Percentiles rank a stretch among this genome's conserved stretches.
Conservation (phyloP, 1,284 basidiomycete species). For the Ganoderma leucocontextum region DNA sequence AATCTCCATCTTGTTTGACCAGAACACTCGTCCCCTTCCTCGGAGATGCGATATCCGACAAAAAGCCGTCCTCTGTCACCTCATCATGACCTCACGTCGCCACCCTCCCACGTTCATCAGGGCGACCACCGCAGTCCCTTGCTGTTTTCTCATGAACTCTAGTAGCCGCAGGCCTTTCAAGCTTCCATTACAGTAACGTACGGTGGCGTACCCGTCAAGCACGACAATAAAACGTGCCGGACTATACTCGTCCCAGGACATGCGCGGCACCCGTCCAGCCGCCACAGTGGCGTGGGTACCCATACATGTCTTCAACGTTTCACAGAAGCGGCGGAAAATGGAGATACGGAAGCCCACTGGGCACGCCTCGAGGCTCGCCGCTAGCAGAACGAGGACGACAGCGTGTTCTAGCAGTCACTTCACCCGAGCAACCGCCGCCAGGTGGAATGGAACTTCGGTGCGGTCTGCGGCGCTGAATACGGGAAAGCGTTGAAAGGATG, state of each 20-base stretch:
- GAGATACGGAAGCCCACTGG: constrained; percentile 17
- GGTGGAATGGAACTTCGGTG: background rate
- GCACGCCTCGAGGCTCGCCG: constrained; percentile 11
- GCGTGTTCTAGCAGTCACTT: constrained; percentile 8
- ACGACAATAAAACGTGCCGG: background rate
- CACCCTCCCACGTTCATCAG: constrained; percentile 8
- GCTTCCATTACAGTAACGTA: background rate
- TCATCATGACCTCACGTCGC: background rate
- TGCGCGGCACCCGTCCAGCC: constrained; percentile 9
- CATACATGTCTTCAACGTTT: background rate
- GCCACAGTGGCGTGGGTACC: constrained; percentile 7
- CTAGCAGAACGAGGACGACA: constrained; percentile 7
- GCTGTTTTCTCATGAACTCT: constrained; percentile 4
- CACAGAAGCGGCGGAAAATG: constrained; percentile 19
- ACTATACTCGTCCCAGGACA: constrained; percentile 10
- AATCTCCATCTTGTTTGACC: background rate
- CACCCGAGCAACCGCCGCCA: constrained; percentile 5
- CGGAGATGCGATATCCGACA: constrained; percentile 1
- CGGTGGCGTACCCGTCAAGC: background rate
- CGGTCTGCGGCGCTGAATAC: background rate
- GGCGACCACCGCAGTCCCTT: background rate
- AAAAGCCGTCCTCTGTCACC: background rate
- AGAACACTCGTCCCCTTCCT: background rate
- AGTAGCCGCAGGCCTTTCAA: constrained; percentile 4
- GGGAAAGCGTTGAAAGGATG: constrained; percentile 3